phyloP scores from a whole-genome alignment of 345 rosid genomes.

The Hibiscus mutabilis region DNA sequence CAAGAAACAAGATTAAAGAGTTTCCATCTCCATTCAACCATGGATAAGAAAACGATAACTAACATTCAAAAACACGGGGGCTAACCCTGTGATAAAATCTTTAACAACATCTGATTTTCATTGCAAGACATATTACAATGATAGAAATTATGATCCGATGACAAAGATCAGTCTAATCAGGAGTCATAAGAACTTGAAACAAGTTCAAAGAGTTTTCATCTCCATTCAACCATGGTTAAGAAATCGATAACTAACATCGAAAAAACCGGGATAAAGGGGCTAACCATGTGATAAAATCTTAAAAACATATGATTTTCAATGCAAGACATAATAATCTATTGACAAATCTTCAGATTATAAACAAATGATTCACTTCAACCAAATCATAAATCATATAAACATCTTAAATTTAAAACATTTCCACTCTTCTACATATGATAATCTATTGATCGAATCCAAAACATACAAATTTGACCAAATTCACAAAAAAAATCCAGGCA shows the following conservation, averaged over 20 bases:
- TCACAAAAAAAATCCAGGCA: neutral
- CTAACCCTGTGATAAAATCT: neutral
- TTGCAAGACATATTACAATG: neutral
- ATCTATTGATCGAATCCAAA: neutral
- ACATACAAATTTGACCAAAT: conserved; percentile 8
- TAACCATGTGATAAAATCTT: neutral
- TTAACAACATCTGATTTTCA: neutral
- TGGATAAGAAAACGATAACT: too few relatives aligned
- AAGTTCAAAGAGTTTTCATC: neutral
- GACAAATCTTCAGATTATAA: neutral
- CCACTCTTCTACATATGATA: neutral
- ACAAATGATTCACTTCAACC: neutral
- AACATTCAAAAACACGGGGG: neutral
- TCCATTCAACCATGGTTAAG: neutral
- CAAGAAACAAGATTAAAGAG: neutral
- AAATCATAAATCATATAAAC: neutral
- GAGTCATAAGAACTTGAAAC: neutral
- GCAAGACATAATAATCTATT: neutral
- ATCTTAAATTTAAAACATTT: neutral
- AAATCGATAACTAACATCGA: neutral
- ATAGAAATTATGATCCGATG: too few relatives aligned
- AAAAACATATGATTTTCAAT: neutral
- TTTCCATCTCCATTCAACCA: neutral
- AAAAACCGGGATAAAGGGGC: neutral
- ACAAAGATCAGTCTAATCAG: neutral